phyloP scores from a whole-genome alignment of 2,329 filamentous ascomycete genomes.

The Ophiostoma triangulosporum region DNA sequence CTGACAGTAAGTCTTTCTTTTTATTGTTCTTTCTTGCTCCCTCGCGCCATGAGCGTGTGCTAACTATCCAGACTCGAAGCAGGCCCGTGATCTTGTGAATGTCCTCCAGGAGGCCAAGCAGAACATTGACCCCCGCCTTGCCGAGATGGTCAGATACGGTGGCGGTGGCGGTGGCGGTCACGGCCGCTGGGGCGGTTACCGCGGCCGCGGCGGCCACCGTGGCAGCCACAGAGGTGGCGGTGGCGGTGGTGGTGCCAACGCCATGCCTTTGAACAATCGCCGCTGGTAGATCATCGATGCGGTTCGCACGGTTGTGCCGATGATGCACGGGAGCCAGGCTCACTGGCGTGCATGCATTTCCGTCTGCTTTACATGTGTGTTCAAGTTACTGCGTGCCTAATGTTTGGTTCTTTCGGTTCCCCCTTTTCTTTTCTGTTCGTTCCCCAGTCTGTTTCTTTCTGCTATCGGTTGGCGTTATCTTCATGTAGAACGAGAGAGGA shows the following conservation, averaged over 20 bases:
- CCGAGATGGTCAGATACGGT: conserved; percentile 89
- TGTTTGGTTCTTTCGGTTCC: background rate
- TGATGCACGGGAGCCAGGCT: background rate
- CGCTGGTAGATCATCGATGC: conserved; percentile 30
- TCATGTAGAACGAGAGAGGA: conserved; percentile 8
- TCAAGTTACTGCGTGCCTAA: background rate
- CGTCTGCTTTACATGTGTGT: background rate
- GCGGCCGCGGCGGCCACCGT: conserved; percentile 40
- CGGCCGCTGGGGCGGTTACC: conserved; percentile 51
- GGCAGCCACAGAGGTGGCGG: conserved; percentile 28
- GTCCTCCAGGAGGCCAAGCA: conserved; percentile 96
- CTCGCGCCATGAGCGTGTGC: background rate
- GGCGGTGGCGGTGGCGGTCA: conserved; percentile 69
- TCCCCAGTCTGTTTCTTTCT: background rate
- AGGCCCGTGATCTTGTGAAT: conserved; percentile 89
- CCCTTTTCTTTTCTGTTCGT: background rate
- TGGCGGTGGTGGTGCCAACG: conserved; percentile 29
- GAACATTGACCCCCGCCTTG: conserved; percentile 88
- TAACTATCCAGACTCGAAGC: conserved; percentile 56
- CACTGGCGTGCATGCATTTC: background rate
- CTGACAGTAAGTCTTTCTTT: conserved; percentile 71
- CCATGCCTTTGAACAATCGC: conserved; percentile 34
- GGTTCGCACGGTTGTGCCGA: background rate
- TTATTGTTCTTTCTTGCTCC: background rate
- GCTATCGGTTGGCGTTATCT: conserved; percentile 5